Evolutionary conservation across 2,329 filamentous ascomycete species (phyloP).

Genomic region (Conoideocrella luteorostrata): DNA sequence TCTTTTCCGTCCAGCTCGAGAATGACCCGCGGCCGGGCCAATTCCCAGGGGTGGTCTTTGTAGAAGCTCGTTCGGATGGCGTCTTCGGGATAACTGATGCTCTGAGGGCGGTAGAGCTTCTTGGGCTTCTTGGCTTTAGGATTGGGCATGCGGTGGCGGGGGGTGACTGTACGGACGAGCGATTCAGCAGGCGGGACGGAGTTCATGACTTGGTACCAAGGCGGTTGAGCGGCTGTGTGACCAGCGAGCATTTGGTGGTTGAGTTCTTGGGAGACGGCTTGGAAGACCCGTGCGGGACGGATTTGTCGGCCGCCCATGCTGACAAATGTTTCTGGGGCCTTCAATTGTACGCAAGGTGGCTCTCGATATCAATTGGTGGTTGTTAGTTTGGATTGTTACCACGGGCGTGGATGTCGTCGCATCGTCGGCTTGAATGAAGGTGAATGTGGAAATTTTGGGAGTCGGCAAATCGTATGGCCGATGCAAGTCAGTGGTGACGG

Average conservation of each 20-base stretch:
- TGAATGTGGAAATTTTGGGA: slow-evolving; percentile 14
- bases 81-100: slow-evolving; percentile 79
- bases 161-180: slow-evolving; percentile 46
- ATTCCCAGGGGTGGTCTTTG: slow-evolving; percentile 92
- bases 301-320: slow-evolving; percentile 39
- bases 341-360: too few relatives aligned
- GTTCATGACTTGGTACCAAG: slow-evolving; percentile 47
- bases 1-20: slow-evolving; percentile 85
- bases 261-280: slow-evolving; percentile 38
- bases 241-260: slow-evolving; percentile 31
- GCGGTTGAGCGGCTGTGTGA: slow-evolving; percentile 27
- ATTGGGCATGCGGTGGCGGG: slow-evolving; percentile 35
- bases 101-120: slow-evolving; percentile 73
- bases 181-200: slow-evolving; percentile 53
- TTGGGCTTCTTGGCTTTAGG: slow-evolving; percentile 51
- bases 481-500: background rate
- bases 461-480: slow-evolving; percentile 18
- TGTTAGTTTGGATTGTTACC: background rate
- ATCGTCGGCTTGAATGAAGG: slow-evolving; percentile 1
- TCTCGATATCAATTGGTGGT: slow-evolving; percentile 2
- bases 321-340: too few relatives aligned
- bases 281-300: slow-evolving; percentile 40
- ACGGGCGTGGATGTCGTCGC: slow-evolving; percentile 1
- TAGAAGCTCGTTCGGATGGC: slow-evolving; percentile 75
- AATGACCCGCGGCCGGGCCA: slow-evolving; percentile 79